Base-by-base conservation (phyloP, 441 rosid species). In the Populus trichocarpa region DNA sequence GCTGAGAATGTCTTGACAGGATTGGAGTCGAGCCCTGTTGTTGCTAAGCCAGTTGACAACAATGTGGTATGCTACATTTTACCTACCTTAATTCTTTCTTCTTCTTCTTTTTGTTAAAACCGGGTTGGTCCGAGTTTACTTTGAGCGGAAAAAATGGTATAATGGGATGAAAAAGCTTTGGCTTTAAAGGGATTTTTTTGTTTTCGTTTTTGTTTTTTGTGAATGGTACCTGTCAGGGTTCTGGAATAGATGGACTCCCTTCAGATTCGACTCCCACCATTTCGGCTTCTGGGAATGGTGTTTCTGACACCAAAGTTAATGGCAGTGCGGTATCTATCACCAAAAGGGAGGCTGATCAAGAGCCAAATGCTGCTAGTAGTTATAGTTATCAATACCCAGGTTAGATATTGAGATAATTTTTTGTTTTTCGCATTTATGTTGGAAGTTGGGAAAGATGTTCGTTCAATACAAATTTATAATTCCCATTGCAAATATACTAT, bases 361-460 rank as follows among this genome's bases (percentile, higher is more conserved):
- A 75, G 46, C 81, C 75, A 18, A 69, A 77, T 72, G 83, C 80
- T 28, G 3, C 30, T 57, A 82, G 77, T 77, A 81, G 78, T 79
- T 79, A 84, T 82, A 84, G 50, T 74, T 89, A 87, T 79, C 80
- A 77, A 74, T 87, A 84, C 79, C 89, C 89, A 83, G 92, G 92
- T 89, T 81, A 77, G 87, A 74, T 79, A 75, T 30, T 75, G 38
- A 38, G 72, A 70, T 72, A 28, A n/a, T 64, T 72, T 42, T 71
- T 42, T 61, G 50, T n/a, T 8, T 67, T 66, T 33, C 30, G 30
- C 30, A 28, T 2, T 28, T 28, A 28, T 28, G 30, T 28, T 28
- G 30, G 30, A 3, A 28, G 30, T 28, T 28, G 30, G 0, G 30
- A 28, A 42, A 42, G 50, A 42, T 42, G 50, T 28, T 42, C 13